These are phyloP conservation scores for Fusarium hostae DNA, from an alignment of 2,329 filamentous ascomycete genomes.

Conservation along the genomic window DNA sequence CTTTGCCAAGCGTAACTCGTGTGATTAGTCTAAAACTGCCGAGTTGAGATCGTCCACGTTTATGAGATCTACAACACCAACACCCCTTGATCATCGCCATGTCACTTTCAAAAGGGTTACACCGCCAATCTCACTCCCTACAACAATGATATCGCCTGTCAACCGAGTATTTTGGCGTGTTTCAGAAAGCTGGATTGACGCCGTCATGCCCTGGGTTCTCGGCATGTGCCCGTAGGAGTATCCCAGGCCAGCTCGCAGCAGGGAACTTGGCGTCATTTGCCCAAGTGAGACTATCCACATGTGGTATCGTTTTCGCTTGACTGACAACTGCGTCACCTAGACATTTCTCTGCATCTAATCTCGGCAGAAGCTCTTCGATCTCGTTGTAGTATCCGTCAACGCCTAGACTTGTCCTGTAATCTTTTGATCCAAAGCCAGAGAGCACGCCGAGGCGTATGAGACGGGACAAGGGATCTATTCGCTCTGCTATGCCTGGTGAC, in stretches of 20 bases:
- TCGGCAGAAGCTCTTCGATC: slow-evolving; percentile 42
- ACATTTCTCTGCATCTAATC: slow-evolving; percentile 41
- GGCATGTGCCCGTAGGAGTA: slow-evolving; percentile 46
- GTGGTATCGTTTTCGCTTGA: slow-evolving; percentile 39
- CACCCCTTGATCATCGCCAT: slow-evolving; percentile 16
- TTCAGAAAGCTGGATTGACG: slow-evolving; percentile 46
- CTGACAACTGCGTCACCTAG: slow-evolving; percentile 45
- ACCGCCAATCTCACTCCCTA: slow-evolving; percentile 20
- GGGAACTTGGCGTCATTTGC: slow-evolving; percentile 45
- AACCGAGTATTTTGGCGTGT: background rate
- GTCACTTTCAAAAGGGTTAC: background rate
- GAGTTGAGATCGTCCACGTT: slow-evolving; percentile 26
- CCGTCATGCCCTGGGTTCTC: slow-evolving; percentile 45
- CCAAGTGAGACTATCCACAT: slow-evolving; percentile 42
- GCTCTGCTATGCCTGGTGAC: slow-evolving; percentile 51
- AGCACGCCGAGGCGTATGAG: slow-evolving; percentile 48
- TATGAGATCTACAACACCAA: slow-evolving; percentile 13
- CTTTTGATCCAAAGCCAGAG: slow-evolving; percentile 46
- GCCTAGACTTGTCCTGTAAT: slow-evolving; percentile 13
- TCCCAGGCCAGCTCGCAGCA: slow-evolving; percentile 46
- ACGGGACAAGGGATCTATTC: slow-evolving; percentile 48
- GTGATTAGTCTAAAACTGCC: slow-evolving; percentile 19
- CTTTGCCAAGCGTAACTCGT: slow-evolving; percentile 14
- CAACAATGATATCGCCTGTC: background rate
- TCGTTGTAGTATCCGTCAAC: slow-evolving; percentile 13